Evolutionary conservation across 2,329 filamentous ascomycete species (phyloP), one percentile per base, ranked within the genome.

Genomic region (Furcasterigmium furcatum): DNA sequence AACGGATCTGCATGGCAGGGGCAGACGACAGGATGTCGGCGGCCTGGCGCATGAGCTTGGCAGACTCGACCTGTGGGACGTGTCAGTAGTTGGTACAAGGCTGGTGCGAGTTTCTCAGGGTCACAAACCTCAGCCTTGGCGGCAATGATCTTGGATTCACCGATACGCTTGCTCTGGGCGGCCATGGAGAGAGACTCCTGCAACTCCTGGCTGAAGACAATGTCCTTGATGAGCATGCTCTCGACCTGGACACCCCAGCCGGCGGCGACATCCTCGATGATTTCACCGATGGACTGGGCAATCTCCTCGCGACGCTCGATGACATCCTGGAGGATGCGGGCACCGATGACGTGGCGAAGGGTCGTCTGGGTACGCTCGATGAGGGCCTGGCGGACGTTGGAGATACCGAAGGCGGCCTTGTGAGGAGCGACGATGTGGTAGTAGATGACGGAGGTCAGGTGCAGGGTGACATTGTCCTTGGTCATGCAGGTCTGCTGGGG

Each of bases 171-270:
- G 75, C 87, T 90, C 79, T 99, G 94, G 4, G 94, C 94, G 32
- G 94, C 94, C 94, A 99, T 97, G 63, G 89, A 95, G 41, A 99
- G 82, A 16, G 88, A 94, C 61, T 97, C 92, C 70, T 99, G 94
- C 38, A 99, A 79, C 56, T 97, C 94, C 62, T 90, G 84, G 70
- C 84, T 91, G 81, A 99, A 99, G 65, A 97, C 88, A 63, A 99
- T 95, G 68, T 99, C 94, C 74, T 99, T 97, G 80, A 99, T 92
- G 56, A 99, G 84, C 92, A 99, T 99, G 61, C 86, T 91, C 77
- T 97, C 94, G 47, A 97, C 94, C 62, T 89, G 84, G 8, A 96
- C 92, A 70, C 94, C 94, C 94, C 94, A 99, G 50, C 89, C 90
- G 10, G 82, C 75, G 6, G 94, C 92, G 2, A 96, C 94, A 56